Percentiles rank a stretch among this genome's conserved stretches.
These are phyloP conservation scores for Apiosordaria backusii DNA, from an alignment of 495 filamentous ascomycete genomes.

Conservation along the genomic window DNA sequence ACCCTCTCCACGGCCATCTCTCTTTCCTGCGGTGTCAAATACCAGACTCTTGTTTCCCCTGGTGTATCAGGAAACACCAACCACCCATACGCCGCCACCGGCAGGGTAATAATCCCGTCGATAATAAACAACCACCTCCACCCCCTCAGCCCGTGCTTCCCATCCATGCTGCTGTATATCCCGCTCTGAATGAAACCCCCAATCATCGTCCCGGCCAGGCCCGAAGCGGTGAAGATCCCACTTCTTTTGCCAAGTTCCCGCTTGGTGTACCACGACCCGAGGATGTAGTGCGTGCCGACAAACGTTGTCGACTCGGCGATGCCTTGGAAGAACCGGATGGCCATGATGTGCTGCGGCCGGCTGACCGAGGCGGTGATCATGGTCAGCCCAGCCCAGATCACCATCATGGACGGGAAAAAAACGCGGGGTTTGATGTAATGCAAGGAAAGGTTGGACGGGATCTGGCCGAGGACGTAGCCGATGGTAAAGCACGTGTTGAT, in stretches of 20 bases:
- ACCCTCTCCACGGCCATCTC: constrained; percentile 43
- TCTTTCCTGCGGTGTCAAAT: constrained; percentile 45
- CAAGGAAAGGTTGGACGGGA: constrained; percentile 59
- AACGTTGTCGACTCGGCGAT: constrained; percentile 58
- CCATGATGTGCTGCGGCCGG: constrained; percentile 54
- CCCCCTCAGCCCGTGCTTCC: constrained; percentile 48
- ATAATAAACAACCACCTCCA: constrained; percentile 69
- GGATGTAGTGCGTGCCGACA: constrained; percentile 61
- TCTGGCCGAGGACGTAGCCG: constrained; percentile 55
- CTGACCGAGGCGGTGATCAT: constrained; percentile 55
- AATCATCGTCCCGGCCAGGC: constrained; percentile 49
- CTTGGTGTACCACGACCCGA: constrained; percentile 65
- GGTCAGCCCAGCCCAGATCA: constrained; percentile 59
- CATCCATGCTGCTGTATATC: constrained; percentile 52
- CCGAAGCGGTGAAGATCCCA: constrained; percentile 52
- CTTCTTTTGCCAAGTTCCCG: constrained; percentile 61
- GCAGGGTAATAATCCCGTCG: constrained; percentile 51
- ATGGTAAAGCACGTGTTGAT: constrained; percentile 54
- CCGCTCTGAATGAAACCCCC: constrained; percentile 58
- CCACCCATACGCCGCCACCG: constrained; percentile 57
- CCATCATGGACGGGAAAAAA: constrained; percentile 60
- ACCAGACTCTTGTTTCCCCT: constrained; percentile 49
- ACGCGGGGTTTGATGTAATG: constrained; percentile 56
- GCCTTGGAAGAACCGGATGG: constrained; percentile 68
- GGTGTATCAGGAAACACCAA: constrained; percentile 60